phyloP scores from a whole-genome alignment of 2,329 filamentous ascomycete species.

The Tothia fuscella region DNA sequence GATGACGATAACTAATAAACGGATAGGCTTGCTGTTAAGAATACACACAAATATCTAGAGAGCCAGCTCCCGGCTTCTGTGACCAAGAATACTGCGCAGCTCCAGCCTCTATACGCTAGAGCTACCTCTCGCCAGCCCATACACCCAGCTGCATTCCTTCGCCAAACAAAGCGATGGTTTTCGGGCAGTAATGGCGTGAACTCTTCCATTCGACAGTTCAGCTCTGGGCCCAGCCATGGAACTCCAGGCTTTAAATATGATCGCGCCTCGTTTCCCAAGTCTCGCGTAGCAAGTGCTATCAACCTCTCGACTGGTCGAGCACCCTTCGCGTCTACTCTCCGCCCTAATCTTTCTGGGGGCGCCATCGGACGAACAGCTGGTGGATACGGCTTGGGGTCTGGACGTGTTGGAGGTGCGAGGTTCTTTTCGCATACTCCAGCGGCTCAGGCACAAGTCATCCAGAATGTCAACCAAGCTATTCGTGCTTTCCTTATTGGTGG shows the following conservation, averaged over 20 bases:
- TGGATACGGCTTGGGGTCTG: slow-evolving; percentile 70
- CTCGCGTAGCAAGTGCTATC: slow-evolving; percentile 43
- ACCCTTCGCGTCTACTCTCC: slow-evolving; percentile 78
- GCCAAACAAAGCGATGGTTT: slow-evolving; percentile 53
- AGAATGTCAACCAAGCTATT: slow-evolving; percentile 89
- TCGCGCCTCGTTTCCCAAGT: slow-evolving; percentile 42
- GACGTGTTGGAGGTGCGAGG: slow-evolving; percentile 57
- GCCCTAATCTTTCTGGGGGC: slow-evolving; percentile 85
- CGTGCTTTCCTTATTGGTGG: slow-evolving; percentile 88
- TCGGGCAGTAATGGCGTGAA: slow-evolving; percentile 45
- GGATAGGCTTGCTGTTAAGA: slow-evolving; percentile 34
- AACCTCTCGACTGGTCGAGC: slow-evolving; percentile 59
- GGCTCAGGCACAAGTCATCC: slow-evolving; percentile 76
- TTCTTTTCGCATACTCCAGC: slow-evolving; percentile 87
- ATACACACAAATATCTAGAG: slow-evolving; percentile 34
- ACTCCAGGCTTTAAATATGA: slow-evolving; percentile 32
- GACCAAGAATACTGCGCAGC: slow-evolving; percentile 30
- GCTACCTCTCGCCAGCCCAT: slow-evolving; percentile 45
- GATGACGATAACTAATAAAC: slow-evolving; percentile 8
- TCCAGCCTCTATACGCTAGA: slow-evolving; percentile 49
- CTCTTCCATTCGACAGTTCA: slow-evolving; percentile 29
- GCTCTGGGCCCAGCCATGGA: slow-evolving; percentile 11
- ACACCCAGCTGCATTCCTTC: slow-evolving; percentile 49
- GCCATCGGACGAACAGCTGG: slow-evolving; percentile 74
- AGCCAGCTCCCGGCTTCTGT: slow-evolving; percentile 30